These are phyloP conservation scores for Rhodotorula sp. DNA, from an alignment of 1,284 basidiomycete genomes.

Conservation along the genomic window DNA sequence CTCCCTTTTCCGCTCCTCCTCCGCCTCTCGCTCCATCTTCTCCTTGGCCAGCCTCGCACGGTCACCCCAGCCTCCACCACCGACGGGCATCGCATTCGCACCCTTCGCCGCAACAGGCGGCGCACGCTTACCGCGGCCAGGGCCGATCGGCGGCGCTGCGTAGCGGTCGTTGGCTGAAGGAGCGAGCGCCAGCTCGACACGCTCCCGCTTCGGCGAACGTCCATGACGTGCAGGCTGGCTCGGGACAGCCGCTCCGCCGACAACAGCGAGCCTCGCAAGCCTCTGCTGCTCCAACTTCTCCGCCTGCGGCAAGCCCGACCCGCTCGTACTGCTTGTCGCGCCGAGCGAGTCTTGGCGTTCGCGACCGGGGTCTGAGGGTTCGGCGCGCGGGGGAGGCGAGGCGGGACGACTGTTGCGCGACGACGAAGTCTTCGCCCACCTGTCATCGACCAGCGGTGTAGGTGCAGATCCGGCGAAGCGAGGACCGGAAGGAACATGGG, in stretches of 20 bases:
- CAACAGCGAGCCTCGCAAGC: background rate
- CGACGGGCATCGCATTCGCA: background rate
- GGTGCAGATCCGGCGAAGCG: conserved; percentile 2
- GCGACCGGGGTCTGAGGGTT: background rate
- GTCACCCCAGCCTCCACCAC: conserved; percentile 12
- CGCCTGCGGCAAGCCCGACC: background rate
- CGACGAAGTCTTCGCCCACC: background rate
- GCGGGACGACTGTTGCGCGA: background rate
- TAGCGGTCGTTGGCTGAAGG: background rate
- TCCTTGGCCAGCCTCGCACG: conserved; percentile 5
- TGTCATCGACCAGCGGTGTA: background rate
- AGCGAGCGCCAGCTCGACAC: background rate
- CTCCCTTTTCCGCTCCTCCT: background rate
- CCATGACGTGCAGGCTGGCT: background rate
- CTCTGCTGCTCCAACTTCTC: conserved; percentile 18
- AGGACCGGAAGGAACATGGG: background rate
- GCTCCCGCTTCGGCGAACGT: background rate
- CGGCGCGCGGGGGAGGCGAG: background rate
- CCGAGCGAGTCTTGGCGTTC: conserved; percentile 1
- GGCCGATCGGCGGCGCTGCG: background rate
- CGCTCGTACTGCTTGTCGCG: conserved; percentile 2
- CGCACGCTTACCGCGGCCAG: background rate
- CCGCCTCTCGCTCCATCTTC: conserved; percentile 8
- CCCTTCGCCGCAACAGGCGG: background rate
- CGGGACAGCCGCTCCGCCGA: background rate